Conservation (phyloP, 2,329 filamentous ascomycete species). For the Ophiostoma novo-ulmi region DNA sequence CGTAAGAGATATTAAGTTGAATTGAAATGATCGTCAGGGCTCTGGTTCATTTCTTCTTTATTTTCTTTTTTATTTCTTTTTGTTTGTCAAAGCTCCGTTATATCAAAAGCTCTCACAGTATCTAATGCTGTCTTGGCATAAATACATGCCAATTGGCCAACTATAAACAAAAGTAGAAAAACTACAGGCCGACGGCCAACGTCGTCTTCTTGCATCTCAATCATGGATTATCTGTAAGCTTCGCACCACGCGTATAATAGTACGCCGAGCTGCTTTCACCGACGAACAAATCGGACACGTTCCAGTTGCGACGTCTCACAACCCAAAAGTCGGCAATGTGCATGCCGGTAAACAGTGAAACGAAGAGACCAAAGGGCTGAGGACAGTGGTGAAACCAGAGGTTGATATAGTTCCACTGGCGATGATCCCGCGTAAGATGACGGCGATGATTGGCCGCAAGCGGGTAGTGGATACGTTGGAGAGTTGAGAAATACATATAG, state of each 20-base stretch:
- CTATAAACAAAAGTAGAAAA: background rate
- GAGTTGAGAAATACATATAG: background rate
- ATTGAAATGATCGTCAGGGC: background rate
- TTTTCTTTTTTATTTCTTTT: background rate
- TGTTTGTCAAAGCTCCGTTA: background rate
- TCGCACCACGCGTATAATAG: background rate
- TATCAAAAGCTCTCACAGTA: background rate
- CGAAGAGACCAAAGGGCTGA: constrained; percentile 29
- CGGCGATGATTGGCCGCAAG: background rate
- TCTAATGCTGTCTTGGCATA: background rate
- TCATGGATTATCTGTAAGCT: background rate
- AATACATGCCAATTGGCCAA: background rate
- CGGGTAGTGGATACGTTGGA: background rate
- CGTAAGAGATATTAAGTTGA: background rate
- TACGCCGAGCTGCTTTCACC: constrained; percentile 2
- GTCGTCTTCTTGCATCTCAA: background rate
- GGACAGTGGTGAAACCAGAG: constrained; percentile 27
- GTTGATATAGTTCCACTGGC: constrained; percentile 27
- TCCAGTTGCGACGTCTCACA: background rate
- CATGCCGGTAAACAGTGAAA: constrained; percentile 27
- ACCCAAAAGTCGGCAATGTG: constrained; percentile 23
- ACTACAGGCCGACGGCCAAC: background rate
- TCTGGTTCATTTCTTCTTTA: background rate
- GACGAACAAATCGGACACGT: background rate
- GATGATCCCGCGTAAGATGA: background rate